A percentile compares a stretch with the other conserved stretches of the same genome.
Evolutionary conservation across 805 yeast genomes (phyloP).

Genomic region (Ogataea parapolymorpha): DNA sequence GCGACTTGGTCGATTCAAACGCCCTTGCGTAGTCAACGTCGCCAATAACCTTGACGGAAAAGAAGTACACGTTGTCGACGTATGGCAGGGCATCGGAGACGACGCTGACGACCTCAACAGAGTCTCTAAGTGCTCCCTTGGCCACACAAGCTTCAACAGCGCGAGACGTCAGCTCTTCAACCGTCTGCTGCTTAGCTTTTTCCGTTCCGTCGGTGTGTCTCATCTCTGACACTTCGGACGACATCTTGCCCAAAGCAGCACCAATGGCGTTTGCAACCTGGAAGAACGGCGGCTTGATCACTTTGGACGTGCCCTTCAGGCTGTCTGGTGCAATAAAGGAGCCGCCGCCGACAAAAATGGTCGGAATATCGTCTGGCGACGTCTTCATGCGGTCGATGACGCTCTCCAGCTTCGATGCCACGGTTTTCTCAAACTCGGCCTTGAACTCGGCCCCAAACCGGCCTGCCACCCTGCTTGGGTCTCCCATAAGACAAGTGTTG

Average conservation of each 20-base stretch:
- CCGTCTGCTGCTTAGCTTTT: slow-evolving; percentile 11
- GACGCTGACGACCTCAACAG: slow-evolving; percentile 26
- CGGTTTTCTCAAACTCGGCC: slow-evolving; percentile 1
- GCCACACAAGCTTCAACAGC: slow-evolving; percentile 18
- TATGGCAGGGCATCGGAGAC: slow-evolving; percentile 33
- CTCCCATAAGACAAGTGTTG: slow-evolving; percentile 30
- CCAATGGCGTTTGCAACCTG: slow-evolving; percentile 49
- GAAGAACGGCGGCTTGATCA: slow-evolving; percentile 38
- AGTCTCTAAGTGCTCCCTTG: slow-evolving; percentile 27
- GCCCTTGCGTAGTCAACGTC: slow-evolving; percentile 39
- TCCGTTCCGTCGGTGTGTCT: slow-evolving; percentile 7
- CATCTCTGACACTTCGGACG: slow-evolving; percentile 27
- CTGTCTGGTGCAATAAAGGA: slow-evolving; percentile 40
- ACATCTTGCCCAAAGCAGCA: slow-evolving; percentile 44
- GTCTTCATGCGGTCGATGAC: slow-evolving; percentile 45
- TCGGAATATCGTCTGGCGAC: slow-evolving; percentile 38
- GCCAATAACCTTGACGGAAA: slow-evolving; percentile 40
- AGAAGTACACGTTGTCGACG: slow-evolving; percentile 32
- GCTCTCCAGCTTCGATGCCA: slow-evolving; percentile 31
- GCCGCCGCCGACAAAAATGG: slow-evolving; percentile 48
- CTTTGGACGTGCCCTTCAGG: slow-evolving; percentile 37
- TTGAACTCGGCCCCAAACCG: slow-evolving; percentile 1
- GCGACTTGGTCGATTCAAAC: slow-evolving; percentile 1
- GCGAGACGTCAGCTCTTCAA: slow-evolving; percentile 18
- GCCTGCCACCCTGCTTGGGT: slow-evolving; percentile 10